phyloP scores from a whole-genome alignment of 768 basidiomycete genomes.

The Fistulinella prunicolor region DNA sequence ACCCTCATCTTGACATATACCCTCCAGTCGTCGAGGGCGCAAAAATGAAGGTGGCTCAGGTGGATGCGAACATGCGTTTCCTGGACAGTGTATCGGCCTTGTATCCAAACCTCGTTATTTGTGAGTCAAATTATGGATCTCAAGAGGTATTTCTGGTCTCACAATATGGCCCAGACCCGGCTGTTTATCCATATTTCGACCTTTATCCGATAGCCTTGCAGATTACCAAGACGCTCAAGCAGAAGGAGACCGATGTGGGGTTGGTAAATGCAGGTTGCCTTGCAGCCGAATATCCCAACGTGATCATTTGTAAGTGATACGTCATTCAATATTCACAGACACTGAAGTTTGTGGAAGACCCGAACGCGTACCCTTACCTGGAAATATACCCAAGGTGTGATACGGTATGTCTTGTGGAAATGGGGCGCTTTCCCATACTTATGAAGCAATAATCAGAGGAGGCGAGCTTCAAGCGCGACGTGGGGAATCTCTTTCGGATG shows the following conservation, averaged over 20 bases:
- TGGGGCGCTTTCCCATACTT: neutral
- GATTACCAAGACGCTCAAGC: conserved; percentile 47
- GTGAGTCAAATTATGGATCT: conserved; percentile 5
- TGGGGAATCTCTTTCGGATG: conserved; percentile 24
- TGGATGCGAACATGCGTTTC: neutral
- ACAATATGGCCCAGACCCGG: conserved; percentile 31
- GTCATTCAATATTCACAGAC: neutral
- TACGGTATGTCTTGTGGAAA: conserved; percentile 7
- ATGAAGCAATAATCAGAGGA: conserved; percentile 8
- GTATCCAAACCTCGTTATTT: conserved; percentile 18
- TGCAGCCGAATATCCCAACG: conserved; percentile 21
- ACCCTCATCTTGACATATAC: conserved; percentile 43
- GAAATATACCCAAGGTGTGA: conserved; percentile 36
- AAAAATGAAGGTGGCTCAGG: neutral
- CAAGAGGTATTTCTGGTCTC: neutral
- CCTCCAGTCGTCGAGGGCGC: conserved; percentile 16
- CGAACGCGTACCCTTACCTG: conserved; percentile 38
- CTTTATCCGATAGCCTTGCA: conserved; percentile 35
- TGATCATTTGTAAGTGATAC: conserved; percentile 28
- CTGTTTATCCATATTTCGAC: conserved; percentile 40
- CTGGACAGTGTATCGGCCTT: neutral
- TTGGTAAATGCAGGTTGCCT: conserved; percentile 7
- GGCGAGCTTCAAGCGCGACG: neutral
- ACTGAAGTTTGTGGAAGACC: conserved; percentile 35
- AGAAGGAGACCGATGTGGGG: conserved; percentile 37